Evolutionary conservation across 2,329 filamentous ascomycete genomes (phyloP).

Genomic region (Didymella exigua): DNA sequence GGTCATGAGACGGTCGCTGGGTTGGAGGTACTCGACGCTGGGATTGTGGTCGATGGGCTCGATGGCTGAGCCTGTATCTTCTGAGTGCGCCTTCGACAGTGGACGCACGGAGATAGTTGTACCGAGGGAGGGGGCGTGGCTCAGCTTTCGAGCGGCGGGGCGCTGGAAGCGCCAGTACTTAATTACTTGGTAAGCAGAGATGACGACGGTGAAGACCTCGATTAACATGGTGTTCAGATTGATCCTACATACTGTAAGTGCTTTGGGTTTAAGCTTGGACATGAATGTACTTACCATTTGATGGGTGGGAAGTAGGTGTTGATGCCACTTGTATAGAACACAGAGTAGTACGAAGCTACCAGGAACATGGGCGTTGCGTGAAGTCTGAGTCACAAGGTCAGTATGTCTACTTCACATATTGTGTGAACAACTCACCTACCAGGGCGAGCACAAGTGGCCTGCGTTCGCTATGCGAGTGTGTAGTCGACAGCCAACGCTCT

Average conservation of each 20-base stretch:
- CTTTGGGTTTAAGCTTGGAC: too few relatives aligned
- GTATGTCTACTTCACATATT: not conserved
- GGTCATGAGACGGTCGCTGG: slow-evolving; percentile 16
- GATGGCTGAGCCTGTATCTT: slow-evolving; percentile 7
- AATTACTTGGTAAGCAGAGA: slow-evolving; percentile 24
- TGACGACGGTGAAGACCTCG: slow-evolving; percentile 23
- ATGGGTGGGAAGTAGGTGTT: slow-evolving; percentile 25
- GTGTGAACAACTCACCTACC: slow-evolving; percentile 15
- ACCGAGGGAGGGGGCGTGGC: slow-evolving; percentile 1
- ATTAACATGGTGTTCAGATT: slow-evolving; percentile 27
- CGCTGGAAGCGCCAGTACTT: slow-evolving; percentile 12
- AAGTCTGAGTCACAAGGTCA: slow-evolving; percentile 14
- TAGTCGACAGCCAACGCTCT: slow-evolving; percentile 21
- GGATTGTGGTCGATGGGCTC: slow-evolving; percentile 14
- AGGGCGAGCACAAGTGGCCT: slow-evolving; percentile 25
- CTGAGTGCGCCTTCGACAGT: not conserved
- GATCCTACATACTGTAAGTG: slow-evolving; percentile 14
- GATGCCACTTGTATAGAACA: slow-evolving; percentile 17
- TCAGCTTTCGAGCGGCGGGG: not conserved
- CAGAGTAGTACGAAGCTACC: slow-evolving; percentile 22
- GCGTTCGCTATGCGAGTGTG: slow-evolving; percentile 26
- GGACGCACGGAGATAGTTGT: slow-evolving; percentile 1
- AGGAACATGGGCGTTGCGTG: slow-evolving; percentile 30
- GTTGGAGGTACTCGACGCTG: not conserved
- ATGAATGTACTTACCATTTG: slow-evolving; percentile 18